Conservation (phyloP, 2,329 filamentous ascomycete species). For the Hypocreales sp. region DNA sequence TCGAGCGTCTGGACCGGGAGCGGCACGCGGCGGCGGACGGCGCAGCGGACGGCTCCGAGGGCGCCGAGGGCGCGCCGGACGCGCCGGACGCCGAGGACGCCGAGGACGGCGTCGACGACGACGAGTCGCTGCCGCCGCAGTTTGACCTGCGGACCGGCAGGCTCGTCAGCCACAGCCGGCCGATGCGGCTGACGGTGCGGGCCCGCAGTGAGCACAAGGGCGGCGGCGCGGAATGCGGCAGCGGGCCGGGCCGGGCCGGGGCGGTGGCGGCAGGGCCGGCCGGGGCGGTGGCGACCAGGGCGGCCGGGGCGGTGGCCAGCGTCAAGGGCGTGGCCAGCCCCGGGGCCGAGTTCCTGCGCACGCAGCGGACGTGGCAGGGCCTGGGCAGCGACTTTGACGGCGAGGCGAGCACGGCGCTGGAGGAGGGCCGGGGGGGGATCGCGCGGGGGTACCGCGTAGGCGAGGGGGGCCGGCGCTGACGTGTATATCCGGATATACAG, state of each 20-base stretch:
- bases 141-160: slow-evolving; percentile 84
- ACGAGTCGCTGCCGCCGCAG: slow-evolving; percentile 69
- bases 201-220: slow-evolving; percentile 6
- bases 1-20: slow-evolving; percentile 47
- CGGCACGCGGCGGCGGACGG: slow-evolving; percentile 11
- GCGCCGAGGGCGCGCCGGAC: slow-evolving; percentile 8
- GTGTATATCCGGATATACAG: not conserved
- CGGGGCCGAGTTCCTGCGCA: slow-evolving; percentile 73
- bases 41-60: slow-evolving; percentile 11
- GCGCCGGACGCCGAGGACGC: slow-evolving; percentile 15
- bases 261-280: too few relatives aligned
- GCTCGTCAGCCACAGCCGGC: slow-evolving; percentile 64
- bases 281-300: slow-evolving; percentile 42
- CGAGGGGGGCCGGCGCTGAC: slow-evolving; percentile 19
- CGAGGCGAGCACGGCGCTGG: slow-evolving; percentile 51
- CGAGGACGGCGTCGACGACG: slow-evolving; percentile 34
- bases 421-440: slow-evolving; percentile 76
- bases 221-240: not conserved
- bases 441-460: slow-evolving; percentile 79
- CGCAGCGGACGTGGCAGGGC: slow-evolving; percentile 79
- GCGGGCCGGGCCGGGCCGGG: too few relatives aligned
- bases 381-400: slow-evolving; percentile 70
- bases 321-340: slow-evolving; percentile 83
- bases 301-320: slow-evolving; percentile 53
- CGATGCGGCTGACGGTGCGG: slow-evolving; percentile 40